These are phyloP conservation scores for Flammula alnicola DNA, from an alignment of 1,284 basidiomycete genomes.

Conservation along the genomic window DNA sequence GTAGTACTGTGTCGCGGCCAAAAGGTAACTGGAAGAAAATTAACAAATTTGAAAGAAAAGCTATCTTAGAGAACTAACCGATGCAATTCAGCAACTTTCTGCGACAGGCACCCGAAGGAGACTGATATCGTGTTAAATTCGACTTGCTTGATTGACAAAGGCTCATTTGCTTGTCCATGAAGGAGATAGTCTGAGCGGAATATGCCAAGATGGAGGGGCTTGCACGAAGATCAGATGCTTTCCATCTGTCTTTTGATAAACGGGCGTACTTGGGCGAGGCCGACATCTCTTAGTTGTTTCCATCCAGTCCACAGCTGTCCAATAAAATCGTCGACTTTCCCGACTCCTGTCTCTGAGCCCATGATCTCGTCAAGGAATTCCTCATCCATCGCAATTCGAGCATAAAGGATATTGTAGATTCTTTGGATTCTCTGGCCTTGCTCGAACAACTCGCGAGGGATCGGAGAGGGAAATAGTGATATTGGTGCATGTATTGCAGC, in stretches of 20 bases:
- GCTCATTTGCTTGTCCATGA: constrained; percentile 56
- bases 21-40: constrained; percentile 60
- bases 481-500: constrained; percentile 89
- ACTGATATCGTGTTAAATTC: constrained; percentile 98
- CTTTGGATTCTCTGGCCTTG: constrained; percentile 74
- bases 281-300: constrained; percentile 72
- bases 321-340: constrained; percentile 88
- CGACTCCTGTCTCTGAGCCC: constrained; percentile 76
- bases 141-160: constrained; percentile 84
- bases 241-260: background rate
- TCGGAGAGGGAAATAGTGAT: constrained; percentile 86
- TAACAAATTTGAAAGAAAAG: background rate
- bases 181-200: constrained; percentile 96
- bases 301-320: constrained; percentile 87
- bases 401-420: constrained; percentile 86
- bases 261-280: constrained; percentile 43
- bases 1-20: constrained; percentile 69
- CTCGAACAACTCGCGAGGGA: constrained; percentile 78
- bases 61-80: constrained; percentile 49
- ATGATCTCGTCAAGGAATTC: constrained; percentile 85
- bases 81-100: constrained; percentile 78
- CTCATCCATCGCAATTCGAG: constrained; percentile 81
- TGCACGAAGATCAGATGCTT: constrained; percentile 11
- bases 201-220: constrained; percentile 89
- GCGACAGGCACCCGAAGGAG: constrained; percentile 87